Conservation (phyloP, 805 yeast genomes). For the Saccharomycopsis babjevae region DNA sequence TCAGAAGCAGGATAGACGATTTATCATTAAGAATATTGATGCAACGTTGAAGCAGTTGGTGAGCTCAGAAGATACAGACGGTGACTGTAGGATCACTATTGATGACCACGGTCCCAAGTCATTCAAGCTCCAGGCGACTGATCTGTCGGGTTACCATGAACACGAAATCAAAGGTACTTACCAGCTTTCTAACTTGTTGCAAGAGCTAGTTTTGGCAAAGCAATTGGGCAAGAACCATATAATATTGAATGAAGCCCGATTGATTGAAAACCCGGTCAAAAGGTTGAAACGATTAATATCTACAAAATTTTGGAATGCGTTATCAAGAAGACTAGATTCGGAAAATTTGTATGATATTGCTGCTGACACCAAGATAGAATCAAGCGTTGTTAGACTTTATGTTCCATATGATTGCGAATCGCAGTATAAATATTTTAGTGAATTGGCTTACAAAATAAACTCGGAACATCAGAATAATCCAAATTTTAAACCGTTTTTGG, state of each 20-base stretch:
- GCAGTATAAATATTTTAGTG: slow-evolving; percentile 60
- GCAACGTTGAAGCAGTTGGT: slow-evolving; percentile 59
- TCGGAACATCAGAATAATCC: slow-evolving; percentile 33
- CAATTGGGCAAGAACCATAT: slow-evolving; percentile 68
- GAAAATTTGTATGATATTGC: slow-evolving; percentile 61
- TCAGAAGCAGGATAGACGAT: slow-evolving; percentile 24
- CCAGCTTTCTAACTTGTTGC: slow-evolving; percentile 76
- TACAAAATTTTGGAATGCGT: slow-evolving; percentile 68
- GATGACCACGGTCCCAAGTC: slow-evolving; percentile 82
- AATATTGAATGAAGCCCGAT: slow-evolving; percentile 70
- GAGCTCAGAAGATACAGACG: slow-evolving; percentile 75
- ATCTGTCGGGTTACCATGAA: slow-evolving; percentile 69
- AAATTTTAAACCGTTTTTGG: slow-evolving; percentile 45
- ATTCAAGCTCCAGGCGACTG: slow-evolving; percentile 72
- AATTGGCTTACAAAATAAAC: slow-evolving; percentile 31
- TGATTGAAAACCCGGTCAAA: slow-evolving; percentile 79
- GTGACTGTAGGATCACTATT: slow-evolving; percentile 72
- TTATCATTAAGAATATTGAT: slow-evolving; percentile 68
- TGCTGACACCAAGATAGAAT: slow-evolving; percentile 62
- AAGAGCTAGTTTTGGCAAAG: slow-evolving; percentile 81
- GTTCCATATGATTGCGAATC: slow-evolving; percentile 61
- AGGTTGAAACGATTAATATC: slow-evolving; percentile 64
- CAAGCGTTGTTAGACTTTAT: slow-evolving; percentile 64
- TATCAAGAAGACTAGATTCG: slow-evolving; percentile 62
- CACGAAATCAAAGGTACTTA: slow-evolving; percentile 78